Base-by-base conservation (phyloP, 805 yeast species). In the Sungouiozyma ichnusensis region DNA sequence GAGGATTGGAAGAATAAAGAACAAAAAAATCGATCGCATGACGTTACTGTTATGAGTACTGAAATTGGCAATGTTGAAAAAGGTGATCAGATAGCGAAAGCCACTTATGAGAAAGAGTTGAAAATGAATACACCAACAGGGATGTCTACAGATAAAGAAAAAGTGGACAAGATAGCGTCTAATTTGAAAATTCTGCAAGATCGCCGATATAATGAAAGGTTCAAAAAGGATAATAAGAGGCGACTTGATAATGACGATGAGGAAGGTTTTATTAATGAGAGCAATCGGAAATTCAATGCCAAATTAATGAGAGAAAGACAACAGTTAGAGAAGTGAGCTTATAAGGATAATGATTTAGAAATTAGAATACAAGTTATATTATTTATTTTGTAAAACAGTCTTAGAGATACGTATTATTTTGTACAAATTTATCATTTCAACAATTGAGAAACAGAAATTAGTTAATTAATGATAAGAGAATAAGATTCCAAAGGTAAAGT, bases 251-350 rank as follows among this genome's bases (percentile, higher is more conserved):
- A 38, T 35, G 38, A 24, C 13, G 13, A 31, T 1, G 16, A 27
- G n/a, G 43, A 39, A 11, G 50, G 48, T 15, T 55, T 43, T 33
- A 51, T 60, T 16, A 61, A 60, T 41, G 54, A 54, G n/a, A 56
- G 52, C 37, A 61, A 61, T 46, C 55, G 51, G 43, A 54, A 53
- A 37, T 61, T 58, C 39, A 61, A 58, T 46, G 53, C 46, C 16
- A 58, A 57, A 39, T 44, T 60, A 33, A 50, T 49, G 9, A 48
- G 36, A 37, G 42, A 42, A 16, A 18, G 36, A 8, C 36, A 24
- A 24, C 29, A 11, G 6, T 7, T 24, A 11, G 11, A 24, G 6
- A 24, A 24, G 11, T 24, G 29, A 24, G 6, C 11, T 24, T 24
- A 24, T 7, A 24, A 24, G n/a, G n/a, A n/a, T n/a, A n/a, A n/a